Base-by-base conservation (phyloP, 768 basidiomycete species). In the Panellus pusillus region DNA sequence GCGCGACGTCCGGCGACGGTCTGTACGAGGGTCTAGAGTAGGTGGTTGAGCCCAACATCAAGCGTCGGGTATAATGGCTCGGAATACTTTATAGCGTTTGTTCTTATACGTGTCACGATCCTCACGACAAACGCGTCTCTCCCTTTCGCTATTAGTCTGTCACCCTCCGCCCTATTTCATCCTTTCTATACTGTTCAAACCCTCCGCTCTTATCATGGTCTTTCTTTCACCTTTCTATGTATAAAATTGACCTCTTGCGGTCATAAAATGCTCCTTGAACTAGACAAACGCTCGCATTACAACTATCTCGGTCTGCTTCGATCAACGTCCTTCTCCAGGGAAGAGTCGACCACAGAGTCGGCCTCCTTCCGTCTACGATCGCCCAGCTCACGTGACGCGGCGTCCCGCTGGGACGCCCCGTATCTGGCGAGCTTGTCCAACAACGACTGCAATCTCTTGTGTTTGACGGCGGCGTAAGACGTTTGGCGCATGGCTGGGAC, bases 1-100 rank as follows among this genome's bases (percentile, higher is more conserved):
- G 96, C 69, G 97, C 97, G 52, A 98, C 97, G 41, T 95, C 91
- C 63, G 97, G 96, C 62, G 97, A 98, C 70, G 97, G 97, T 77
- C 80, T 98, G 54, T 98, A 98, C 72, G 96, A 98, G 76, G 96
- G 96, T 73, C 80, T 97, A 64, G 95, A 98, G 77, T n/a, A n/a
- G n/a, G n/a, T 98, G 94, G 96, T 76, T 93, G 82, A 90, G 87
- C 63, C 83, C 62, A 93, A 93, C 80, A 88, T 93, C 77, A 91
- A 90, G 76, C 86, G 87, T 70, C 86, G 87, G 72, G 77, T 78
- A 75, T 90, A 83, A 84, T 72, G 62, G 57, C 62, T 66, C 63
- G 67, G 70, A 73, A 76, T 79, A 74, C 70, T 71, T 74, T 77
- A 74, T 75, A 73, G 71, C 77, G 73, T 72, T 77, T 75, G 73